These are phyloP conservation scores for Ogataea saltuana DNA, from an alignment of 805 yeast species.

Conservation along the genomic window DNA sequence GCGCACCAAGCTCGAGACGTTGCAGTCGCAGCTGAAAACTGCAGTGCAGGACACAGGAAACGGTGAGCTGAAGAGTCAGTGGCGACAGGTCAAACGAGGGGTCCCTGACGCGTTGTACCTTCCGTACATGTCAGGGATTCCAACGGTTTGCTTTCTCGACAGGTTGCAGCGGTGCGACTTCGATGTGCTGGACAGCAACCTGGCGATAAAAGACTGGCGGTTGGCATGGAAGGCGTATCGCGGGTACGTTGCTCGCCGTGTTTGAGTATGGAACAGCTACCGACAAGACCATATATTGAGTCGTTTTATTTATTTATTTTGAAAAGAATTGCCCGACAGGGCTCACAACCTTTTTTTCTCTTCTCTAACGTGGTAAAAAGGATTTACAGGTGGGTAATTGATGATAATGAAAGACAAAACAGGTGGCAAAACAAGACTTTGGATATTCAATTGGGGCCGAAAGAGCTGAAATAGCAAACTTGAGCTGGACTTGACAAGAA, in stretches of 20 bases:
- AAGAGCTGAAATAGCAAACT: neutral
- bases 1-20: constrained; percentile 47
- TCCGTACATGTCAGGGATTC: constrained; percentile 69
- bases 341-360: neutral
- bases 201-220: constrained; percentile 60
- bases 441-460: constrained; percentile 1
- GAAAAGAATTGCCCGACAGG: neutral
- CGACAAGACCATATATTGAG: too few relatives aligned
- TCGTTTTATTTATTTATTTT: too few relatives aligned
- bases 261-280: too few relatives aligned
- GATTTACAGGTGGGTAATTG: neutral
- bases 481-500: neutral
- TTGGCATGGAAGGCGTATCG: constrained; percentile 61
- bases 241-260: constrained; percentile 33
- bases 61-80: constrained; percentile 7
- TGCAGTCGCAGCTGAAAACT: constrained; percentile 39
- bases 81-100: constrained; percentile 43
- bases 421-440: neutral
- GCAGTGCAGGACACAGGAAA: constrained; percentile 29
- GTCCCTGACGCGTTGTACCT: constrained; percentile 65
- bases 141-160: constrained; percentile 61
- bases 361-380: constrained; percentile 8
- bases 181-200: constrained; percentile 49
- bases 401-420: neutral
- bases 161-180: constrained; percentile 64